Evolutionary conservation across 1,139 yeast genomes (phyloP).

Genomic region (Geotrichum australiense): DNA sequence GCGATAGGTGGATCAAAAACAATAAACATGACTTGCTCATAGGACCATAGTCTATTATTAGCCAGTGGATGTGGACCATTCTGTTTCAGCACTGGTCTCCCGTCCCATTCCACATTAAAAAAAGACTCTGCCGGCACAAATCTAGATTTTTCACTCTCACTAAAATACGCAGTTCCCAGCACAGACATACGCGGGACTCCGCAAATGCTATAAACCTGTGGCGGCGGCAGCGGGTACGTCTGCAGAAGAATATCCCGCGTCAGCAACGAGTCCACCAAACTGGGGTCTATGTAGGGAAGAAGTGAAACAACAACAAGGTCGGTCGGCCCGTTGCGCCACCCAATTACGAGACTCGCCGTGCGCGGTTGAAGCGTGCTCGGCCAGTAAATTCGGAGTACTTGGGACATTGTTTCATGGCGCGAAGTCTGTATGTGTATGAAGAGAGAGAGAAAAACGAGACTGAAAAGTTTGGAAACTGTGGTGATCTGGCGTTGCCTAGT

Average conservation of each 20-base stretch:
- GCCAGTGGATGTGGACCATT: conserved; percentile 8
- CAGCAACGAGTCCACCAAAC: conserved; percentile 27
- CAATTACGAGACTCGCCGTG: conserved; percentile 30
- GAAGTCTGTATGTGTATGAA: too few relatives aligned
- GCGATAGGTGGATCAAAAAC: conserved; percentile 70
- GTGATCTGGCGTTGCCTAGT: too few relatives aligned
- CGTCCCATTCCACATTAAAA: conserved; percentile 12
- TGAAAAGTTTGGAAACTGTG: too few relatives aligned
- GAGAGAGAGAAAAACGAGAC: too few relatives aligned
- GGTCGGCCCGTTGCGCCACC: conserved; percentile 30
- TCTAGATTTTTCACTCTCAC: too few relatives aligned
- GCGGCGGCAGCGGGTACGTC: conserved; percentile 23
- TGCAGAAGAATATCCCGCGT: conserved; percentile 26
- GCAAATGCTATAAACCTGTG: conserved; percentile 28
- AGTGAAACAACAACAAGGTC: conserved; percentile 34
- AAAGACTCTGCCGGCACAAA: conserved; percentile 13
- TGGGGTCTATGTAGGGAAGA: conserved; percentile 28
- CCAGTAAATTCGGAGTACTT: conserved; percentile 32
- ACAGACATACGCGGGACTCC: conserved; percentile 28
- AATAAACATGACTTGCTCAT: conserved; percentile 38
- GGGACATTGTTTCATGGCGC: too few relatives aligned
- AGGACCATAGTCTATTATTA: conserved; percentile 16
- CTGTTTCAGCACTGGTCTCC: conserved; percentile 11
- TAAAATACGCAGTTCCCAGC: conserved; percentile 27
- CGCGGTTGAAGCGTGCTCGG: conserved; percentile 21